These are phyloP conservation scores for Aspergillus cristatus DNA, from an alignment of 495 filamentous ascomycete genomes.

Conservation along the genomic window DNA sequence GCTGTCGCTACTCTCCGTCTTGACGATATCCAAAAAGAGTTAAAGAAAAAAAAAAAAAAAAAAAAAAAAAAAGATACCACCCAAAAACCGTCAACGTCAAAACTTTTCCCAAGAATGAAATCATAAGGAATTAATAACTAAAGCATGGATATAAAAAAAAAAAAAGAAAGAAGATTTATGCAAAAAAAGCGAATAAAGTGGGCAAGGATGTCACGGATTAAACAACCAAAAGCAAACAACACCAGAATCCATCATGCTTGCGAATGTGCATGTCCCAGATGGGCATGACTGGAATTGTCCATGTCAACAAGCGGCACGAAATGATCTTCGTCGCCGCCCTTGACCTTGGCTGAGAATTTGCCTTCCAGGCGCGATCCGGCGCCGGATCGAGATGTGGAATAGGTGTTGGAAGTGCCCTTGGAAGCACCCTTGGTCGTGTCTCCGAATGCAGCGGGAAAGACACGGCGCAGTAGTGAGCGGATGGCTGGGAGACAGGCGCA, in stretches of 20 bases:
- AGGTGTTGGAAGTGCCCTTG: constrained; percentile 8
- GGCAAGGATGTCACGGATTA: not conserved
- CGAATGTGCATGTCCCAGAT: not conserved
- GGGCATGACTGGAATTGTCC: constrained; percentile 17
- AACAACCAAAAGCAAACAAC: too few species aligned
- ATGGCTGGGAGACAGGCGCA: constrained; percentile 27
- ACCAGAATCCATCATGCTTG: too few species aligned
- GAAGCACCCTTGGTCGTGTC: constrained; percentile 14
- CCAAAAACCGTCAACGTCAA: too few species aligned
- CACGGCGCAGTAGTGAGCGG: constrained; percentile 17
- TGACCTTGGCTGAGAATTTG: constrained; percentile 7
- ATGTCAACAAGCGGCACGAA: constrained; percentile 19
- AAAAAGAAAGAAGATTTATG: too few species aligned
- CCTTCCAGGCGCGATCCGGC: constrained; percentile 11
- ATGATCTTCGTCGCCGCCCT: constrained; percentile 8
- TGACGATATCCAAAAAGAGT: too few species aligned
- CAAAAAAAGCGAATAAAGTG: too few species aligned
- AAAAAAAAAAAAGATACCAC: too few species aligned
- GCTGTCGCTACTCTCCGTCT: too few species aligned
- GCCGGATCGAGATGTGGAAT: constrained; percentile 3
- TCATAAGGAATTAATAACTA: too few species aligned
- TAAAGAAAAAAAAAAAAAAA: too few species aligned
- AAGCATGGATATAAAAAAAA: too few species aligned
- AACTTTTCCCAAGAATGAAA: too few species aligned
- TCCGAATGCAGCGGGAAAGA: constrained; percentile 19